Base-by-base conservation (phyloP, 371 early-diverging fungal genomes). In the Chytridiales sp. region DNA sequence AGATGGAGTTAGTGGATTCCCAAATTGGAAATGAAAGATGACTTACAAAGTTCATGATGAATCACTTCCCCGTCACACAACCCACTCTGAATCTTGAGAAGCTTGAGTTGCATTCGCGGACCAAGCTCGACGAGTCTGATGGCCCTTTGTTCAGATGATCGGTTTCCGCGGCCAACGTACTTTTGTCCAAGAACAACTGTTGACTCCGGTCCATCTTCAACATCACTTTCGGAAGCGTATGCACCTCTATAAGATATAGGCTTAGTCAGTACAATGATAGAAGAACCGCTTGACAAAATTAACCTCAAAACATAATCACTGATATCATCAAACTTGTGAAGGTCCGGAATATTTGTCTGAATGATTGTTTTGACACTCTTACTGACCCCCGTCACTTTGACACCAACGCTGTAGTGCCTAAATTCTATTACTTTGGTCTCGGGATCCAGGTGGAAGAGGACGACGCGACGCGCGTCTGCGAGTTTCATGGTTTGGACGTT, bases 31-130 rank as follows among this genome's bases (percentile, higher is more conserved):
- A 70, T 86, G 91, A 17, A 95, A 17, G 21, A 17, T 27, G 11
- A 44, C 59, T 34, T 56, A 66, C 68, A 62, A 50, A 61, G 54
- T 4, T 41, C 43, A 47, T 96, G 97, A 70, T 87, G 92, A 15
- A 95, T 73, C 3, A 97, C 91, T 66, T 97, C 94, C 39, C 98
- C 99, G 41, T 83, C 87, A 67, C 95, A 93, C 49, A 99, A 64
- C 1, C 94, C 98, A 34, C 79, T 85, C 71, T 95, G 88, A 36
- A 99, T 87, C 79, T 99, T 97, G 61, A 89, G 69, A 39, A 99
- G 79, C 53, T 82, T 69, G 57, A 97, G 73, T 41, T 89, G 86
- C 84, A 99, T 78, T 30, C 97, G 80, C 21, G 99, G 99, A 0
- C 99, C 99, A 1, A 93, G 70, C 74, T 99, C 99, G 21, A 83